Evolutionary conservation across 2,329 filamentous ascomycete genomes (phyloP).

Genomic region (Alternaria panax): DNA sequence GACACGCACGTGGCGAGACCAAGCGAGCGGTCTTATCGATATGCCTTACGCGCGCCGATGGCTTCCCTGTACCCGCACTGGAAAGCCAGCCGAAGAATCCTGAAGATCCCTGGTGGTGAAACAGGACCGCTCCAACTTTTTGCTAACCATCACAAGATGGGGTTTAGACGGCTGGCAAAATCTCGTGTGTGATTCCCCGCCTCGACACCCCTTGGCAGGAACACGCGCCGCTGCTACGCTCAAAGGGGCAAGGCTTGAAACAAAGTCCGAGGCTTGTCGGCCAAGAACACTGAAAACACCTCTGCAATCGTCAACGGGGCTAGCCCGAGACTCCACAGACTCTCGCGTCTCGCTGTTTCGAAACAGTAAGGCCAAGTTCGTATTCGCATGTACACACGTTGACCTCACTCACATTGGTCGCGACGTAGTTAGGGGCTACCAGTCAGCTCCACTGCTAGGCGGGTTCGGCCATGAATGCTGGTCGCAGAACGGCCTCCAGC

Average conservation of each 20-base stretch:
- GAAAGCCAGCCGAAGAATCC: constrained; percentile 1
- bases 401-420: constrained; percentile 34
- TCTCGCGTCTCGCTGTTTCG: constrained; percentile 36
- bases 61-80: background rate
- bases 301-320: constrained; percentile 16
- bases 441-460: constrained; percentile 22
- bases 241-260: constrained; percentile 34
- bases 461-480: constrained; percentile 21
- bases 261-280: constrained; percentile 19
- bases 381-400: constrained; percentile 14
- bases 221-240: constrained; percentile 32
- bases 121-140: constrained; percentile 13
- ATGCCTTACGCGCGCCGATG: constrained; percentile 5
- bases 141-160: constrained; percentile 10
- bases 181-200: constrained; percentile 10
- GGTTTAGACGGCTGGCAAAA: constrained; percentile 5
- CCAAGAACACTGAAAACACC: constrained; percentile 29
- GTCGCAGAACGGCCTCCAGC: constrained; percentile 34
- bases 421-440: constrained; percentile 25
- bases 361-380: constrained; percentile 30
- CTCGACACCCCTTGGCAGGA: constrained; percentile 16
- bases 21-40: constrained; percentile 25
- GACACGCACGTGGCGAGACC: constrained; percentile 17
- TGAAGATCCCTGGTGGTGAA: constrained; percentile 16
- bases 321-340: constrained; percentile 22